Evolutionary conservation across 371 early-diverging fungal species (phyloP).

Genomic region (Apophysomyces trapeziformis): DNA sequence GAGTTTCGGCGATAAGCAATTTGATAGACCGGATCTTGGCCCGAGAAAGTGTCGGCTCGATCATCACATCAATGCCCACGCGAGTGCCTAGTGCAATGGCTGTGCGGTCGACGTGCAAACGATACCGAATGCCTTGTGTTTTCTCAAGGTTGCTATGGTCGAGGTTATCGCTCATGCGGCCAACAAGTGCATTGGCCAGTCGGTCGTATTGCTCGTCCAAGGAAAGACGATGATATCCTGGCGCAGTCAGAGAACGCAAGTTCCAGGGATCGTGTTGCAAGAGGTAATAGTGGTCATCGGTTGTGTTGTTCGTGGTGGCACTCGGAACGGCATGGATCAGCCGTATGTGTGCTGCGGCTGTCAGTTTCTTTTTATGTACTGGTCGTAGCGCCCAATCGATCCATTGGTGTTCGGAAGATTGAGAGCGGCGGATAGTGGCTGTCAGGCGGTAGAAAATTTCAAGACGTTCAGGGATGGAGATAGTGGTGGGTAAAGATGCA

Average conservation of each 20-base stretch:
- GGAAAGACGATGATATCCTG: conserved; percentile 12
- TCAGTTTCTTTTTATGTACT: background rate
- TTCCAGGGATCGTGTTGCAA: conserved; percentile 3
- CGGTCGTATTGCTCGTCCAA: conserved; percentile 47
- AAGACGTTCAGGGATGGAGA: conserved; percentile 35
- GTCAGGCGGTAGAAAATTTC: conserved; percentile 42
- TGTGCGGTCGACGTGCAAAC: conserved; percentile 40
- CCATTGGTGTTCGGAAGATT: background rate
- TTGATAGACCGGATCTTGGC: conserved; percentile 28
- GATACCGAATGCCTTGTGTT: conserved; percentile 36
- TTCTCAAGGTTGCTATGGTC: conserved; percentile 10
- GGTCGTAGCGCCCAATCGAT: conserved; percentile 19
- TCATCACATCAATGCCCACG: conserved; percentile 38
- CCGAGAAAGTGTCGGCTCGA: conserved; percentile 30
- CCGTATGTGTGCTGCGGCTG: conserved; percentile 16
- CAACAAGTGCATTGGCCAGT: conserved; percentile 35
- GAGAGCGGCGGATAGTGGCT: conserved; percentile 27
- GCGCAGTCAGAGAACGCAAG: background rate
- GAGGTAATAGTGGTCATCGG: background rate
- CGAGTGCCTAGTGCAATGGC: conserved; percentile 49
- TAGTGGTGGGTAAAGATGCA: conserved; percentile 35
- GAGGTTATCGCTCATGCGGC: conserved; percentile 30
- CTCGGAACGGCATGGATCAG: conserved; percentile 24
- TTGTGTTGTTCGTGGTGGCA: background rate
- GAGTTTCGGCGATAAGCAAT: conserved; percentile 25